Base-by-base conservation (phyloP, 2,329 filamentous ascomycete genomes). In the Penicillium nordicum region DNA sequence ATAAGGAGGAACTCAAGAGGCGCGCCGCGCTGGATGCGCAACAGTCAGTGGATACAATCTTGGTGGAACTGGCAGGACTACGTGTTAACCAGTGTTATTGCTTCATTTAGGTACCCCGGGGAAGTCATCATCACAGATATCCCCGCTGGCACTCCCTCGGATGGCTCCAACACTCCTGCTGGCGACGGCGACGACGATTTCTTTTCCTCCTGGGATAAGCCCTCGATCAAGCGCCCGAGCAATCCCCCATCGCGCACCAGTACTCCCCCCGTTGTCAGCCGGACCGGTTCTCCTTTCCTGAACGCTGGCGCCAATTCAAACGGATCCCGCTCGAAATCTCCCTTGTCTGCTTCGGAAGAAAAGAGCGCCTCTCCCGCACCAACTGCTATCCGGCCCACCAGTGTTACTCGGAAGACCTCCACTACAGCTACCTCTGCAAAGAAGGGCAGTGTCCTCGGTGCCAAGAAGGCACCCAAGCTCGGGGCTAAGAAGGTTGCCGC, bases 121-220 rank as follows among this genome's bases (percentile, higher is more conserved):
- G 90, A 96, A 73, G 92, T 97, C 30, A 84, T 93, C 25, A 87
- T 97, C 63, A 89, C 86, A 55, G 94, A 97, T 67, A 80, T 84
- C 32, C 76, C 78, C 54, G 80, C 82, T 60, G 83, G 86, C 50
- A 79, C 78, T 25, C 79, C 82, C 47, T 78, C 78, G 51, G 87
- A 90, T 58, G 87, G 84, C 63, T 80, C 85, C 37, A 85, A 82
- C 63, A 95, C 91, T 11, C 90, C 92, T n/a, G 84, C 88, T 44
- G 88, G 86, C 64, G 92, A 96, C 64, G 82, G 84, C 23, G 87
- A 88, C 21, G 92, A 97, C 69, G 94, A 97, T 73, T 99, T 99
- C 81, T 99, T 99, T 78, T 96, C 93, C 10, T 97, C 92, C 0
- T 99, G 93, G 94, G 94, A 97, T 71, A 97, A 97, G 79, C 94